Evolutionary conservation across 2,329 filamentous ascomycete genomes (phyloP), one percentile per base, ranked within the genome.

Genomic region (Monilinia polystroma): DNA sequence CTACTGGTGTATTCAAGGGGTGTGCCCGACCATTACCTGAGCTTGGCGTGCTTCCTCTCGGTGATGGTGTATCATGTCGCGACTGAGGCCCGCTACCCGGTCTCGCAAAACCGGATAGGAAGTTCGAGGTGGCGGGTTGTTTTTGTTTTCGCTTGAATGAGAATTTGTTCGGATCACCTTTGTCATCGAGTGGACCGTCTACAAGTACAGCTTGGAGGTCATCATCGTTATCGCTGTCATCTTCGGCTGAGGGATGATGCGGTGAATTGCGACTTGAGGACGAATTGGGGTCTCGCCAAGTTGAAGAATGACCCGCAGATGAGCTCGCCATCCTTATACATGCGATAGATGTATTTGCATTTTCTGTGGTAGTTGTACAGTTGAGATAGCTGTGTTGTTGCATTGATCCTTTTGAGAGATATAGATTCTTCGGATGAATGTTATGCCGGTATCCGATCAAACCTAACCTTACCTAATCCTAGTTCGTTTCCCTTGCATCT

Each of bases 61-160:
- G 72, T 26, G 73, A 74, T 45, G 72, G 71, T 16, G 68, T 71
- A 57, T 72, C 51, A 53, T 73, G 69, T 64, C 68, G 64, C 26
- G 73, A 70, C 32, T 62, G 69, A 45, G 68, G 66, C 12, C 66
- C 69, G 54, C 43, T 67, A 16, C 60, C 68, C 45, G 51, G 70
- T 41, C 69, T 70, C 23, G 74, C 68, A 35, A 75, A 68, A 18
- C 70, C 70, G 32, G 74, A 73, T 38, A 77, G 62, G 58, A 76
- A 75, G 38, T 67, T 68, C 49, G 67, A 71, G 10, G 63, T 67
- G 6, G 70, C 29, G 23, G 70, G 66, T 38, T 71, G 71, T 68
- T 82, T 89, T 72, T 86, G 83, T 70, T 86, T 89, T 74, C 90
- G 87, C 80, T 91, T 92, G 80, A 92, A 92, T 45, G 89, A 90